Evolutionary conservation across 1,284 basidiomycete species (phyloP).

Genomic region (Sporisorium scitamineum): DNA sequence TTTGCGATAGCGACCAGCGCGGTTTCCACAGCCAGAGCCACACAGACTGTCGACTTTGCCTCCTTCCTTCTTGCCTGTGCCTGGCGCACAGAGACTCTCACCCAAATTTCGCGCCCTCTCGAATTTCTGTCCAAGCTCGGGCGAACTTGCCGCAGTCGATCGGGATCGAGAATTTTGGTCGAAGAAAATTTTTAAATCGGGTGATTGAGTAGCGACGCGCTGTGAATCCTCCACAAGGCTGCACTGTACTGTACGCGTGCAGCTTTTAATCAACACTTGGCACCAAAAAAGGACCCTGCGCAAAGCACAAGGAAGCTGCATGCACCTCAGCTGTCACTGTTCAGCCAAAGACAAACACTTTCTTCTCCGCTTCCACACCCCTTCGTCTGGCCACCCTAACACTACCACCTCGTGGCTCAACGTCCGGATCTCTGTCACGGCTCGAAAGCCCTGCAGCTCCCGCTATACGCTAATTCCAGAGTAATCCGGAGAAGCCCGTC

Average conservation of each 20-base stretch:
- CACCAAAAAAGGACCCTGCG: slow-evolving; percentile 17
- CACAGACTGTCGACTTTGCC: background rate
- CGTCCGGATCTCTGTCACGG: no score
- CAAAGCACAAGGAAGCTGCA: slow-evolving; percentile 8
- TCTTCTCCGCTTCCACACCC: background rate
- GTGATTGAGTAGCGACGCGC: slow-evolving; percentile 15
- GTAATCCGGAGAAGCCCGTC: no score
- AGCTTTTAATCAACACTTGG: slow-evolving; percentile 2
- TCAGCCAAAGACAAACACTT: slow-evolving; percentile 20
- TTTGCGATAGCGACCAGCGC: slow-evolving; percentile 26
- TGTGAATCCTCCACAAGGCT: slow-evolving; percentile 26
- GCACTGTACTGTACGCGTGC: slow-evolving; percentile 6
- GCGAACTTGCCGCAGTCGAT: slow-evolving; percentile 47
- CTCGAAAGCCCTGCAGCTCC: no score
- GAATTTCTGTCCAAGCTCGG: slow-evolving; percentile 9
- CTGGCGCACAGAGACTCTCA: background rate
- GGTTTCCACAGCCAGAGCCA: background rate
- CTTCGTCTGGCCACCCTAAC: background rate
- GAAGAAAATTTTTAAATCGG: slow-evolving; percentile 20
- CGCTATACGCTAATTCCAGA: no score
- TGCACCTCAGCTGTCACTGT: slow-evolving; percentile 13
- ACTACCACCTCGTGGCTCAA: no score
- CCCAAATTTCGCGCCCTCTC: background rate
- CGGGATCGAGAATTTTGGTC: slow-evolving; percentile 13
- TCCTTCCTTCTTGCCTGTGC: slow-evolving; percentile 1